These are phyloP conservation scores for Aspergillus fijiensis DNA, from an alignment of 2,329 filamentous ascomycete species.

Conservation along the genomic window DNA sequence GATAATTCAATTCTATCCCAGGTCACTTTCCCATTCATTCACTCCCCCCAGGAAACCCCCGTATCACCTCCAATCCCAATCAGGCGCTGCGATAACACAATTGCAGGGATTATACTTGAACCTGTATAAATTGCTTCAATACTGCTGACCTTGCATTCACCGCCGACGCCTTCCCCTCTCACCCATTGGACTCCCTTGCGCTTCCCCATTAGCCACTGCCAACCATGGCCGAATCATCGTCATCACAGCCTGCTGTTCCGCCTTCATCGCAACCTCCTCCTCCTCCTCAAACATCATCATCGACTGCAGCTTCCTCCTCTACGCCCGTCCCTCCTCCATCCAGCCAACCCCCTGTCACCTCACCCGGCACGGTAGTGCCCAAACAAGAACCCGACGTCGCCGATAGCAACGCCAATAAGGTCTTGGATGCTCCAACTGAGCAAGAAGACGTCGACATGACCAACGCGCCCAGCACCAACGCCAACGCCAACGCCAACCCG, in stretches of 20 bases:
- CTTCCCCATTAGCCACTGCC: slow-evolving; percentile 20
- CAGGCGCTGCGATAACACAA: background rate
- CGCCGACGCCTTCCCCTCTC: background rate
- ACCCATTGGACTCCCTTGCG: slow-evolving; percentile 6
- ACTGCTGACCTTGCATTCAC: background rate
- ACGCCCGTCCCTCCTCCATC: slow-evolving; percentile 9
- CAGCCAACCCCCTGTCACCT: slow-evolving; percentile 12
- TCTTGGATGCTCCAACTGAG: slow-evolving; percentile 16
- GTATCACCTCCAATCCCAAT: background rate
- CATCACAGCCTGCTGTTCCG: slow-evolving; percentile 21
- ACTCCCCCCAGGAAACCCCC: background rate
- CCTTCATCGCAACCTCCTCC: slow-evolving; percentile 21
- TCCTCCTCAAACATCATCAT: slow-evolving; percentile 20
- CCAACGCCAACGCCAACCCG: slow-evolving; percentile 12
- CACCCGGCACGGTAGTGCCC: slow-evolving; percentile 19
- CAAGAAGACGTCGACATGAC: slow-evolving; percentile 41
- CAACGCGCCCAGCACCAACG: slow-evolving; percentile 19
- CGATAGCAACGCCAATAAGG: slow-evolving; percentile 31
- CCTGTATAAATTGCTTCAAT: background rate
- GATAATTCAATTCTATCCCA: background rate
- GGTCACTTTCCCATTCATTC: background rate
- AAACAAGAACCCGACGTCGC: slow-evolving; percentile 27
- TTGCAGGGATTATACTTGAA: background rate
- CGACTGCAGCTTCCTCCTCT: slow-evolving; percentile 19
- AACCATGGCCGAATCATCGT: slow-evolving; percentile 38